Evolutionary conservation across 2,329 filamentous ascomycete species (phyloP).

Genomic region (Talaromyces amestolkiae): DNA sequence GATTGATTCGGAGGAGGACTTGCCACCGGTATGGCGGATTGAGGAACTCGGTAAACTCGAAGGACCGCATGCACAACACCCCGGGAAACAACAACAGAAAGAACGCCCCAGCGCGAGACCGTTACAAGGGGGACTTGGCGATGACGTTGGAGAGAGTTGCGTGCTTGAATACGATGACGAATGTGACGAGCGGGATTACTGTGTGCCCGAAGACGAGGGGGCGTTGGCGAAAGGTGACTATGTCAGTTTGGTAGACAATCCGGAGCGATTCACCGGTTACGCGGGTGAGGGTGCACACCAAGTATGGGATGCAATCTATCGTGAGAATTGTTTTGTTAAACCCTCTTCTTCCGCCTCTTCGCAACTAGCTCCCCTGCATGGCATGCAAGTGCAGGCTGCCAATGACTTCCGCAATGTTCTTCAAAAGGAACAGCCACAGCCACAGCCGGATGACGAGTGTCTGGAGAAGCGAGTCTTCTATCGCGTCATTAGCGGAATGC

Average conservation of each 20-base stretch:
- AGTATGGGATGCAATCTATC: slow-evolving; percentile 95
- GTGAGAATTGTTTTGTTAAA: slow-evolving; percentile 88
- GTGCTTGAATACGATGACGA: slow-evolving; percentile 97
- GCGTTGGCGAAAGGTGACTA: slow-evolving; percentile 87
- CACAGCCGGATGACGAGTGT: slow-evolving; percentile 75
- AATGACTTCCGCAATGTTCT: slow-evolving; percentile 62
- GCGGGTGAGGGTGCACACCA: slow-evolving; percentile 78
- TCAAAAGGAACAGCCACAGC: slow-evolving; percentile 37
- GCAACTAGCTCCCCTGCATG: slow-evolving; percentile 37
- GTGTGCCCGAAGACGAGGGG: slow-evolving; percentile 90
- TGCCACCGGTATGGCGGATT: slow-evolving; percentile 86
- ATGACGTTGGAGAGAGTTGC: slow-evolving; percentile 88
- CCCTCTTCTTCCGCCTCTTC: slow-evolving; percentile 32
- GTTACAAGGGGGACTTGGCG: slow-evolving; percentile 77
- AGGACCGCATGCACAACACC: slow-evolving; percentile 86
- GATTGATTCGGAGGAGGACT: slow-evolving; percentile 90
- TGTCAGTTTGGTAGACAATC: slow-evolving; percentile 88
- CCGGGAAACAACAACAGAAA: slow-evolving; percentile 69
- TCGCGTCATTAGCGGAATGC: slow-evolving; percentile 92
- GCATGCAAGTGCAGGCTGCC: slow-evolving; percentile 51
- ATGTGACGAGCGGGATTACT: slow-evolving; percentile 95
- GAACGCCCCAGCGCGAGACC: slow-evolving; percentile 68
- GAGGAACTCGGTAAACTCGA: slow-evolving; percentile 89
- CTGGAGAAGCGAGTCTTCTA: slow-evolving; percentile 99
- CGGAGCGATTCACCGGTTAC: slow-evolving; percentile 94